Evolutionary conservation across 805 yeast genomes (phyloP).

Genomic region (Sungouiella blattae): DNA sequence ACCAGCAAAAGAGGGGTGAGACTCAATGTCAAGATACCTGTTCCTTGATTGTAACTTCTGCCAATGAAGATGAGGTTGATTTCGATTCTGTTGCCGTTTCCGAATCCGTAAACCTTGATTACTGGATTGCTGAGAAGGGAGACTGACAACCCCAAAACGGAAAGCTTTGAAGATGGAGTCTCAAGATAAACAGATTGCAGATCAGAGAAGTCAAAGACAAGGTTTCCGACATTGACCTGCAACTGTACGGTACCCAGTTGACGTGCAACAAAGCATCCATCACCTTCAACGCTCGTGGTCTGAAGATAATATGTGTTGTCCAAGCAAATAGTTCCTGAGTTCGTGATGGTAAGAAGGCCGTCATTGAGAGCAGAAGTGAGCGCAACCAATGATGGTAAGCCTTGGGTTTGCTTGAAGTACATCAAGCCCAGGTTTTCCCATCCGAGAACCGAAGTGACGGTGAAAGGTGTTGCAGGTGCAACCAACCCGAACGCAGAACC

Average conservation of each 20-base stretch:
- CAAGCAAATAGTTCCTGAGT: conserved; percentile 28
- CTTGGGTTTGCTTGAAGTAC: conserved; percentile 13
- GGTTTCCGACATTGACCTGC: background rate
- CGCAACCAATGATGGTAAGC: conserved; percentile 12
- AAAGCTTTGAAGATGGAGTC: conserved; percentile 1
- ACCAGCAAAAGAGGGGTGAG: background rate
- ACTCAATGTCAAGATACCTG: conserved; percentile 8
- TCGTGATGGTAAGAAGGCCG: conserved; percentile 12
- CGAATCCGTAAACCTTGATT: conserved; percentile 9
- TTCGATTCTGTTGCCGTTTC: conserved; percentile 8
- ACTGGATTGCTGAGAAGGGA: background rate
- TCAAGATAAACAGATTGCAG: conserved; percentile 5
- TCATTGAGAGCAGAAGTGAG: background rate
- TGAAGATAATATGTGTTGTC: conserved; percentile 20
- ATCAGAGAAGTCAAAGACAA: background rate
- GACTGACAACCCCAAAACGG: conserved; percentile 3
- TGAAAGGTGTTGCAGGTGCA: conserved; percentile 4
- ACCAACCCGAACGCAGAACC: conserved; percentile 17
- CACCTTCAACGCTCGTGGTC: conserved; percentile 19
- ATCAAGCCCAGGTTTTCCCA: conserved; percentile 9
- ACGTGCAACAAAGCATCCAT: conserved; percentile 20
- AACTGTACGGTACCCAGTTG: conserved; percentile 1
- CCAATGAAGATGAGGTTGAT: conserved; percentile 3
- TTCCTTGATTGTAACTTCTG: conserved; percentile 4
- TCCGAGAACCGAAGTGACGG: background rate